These are phyloP conservation scores for Cystobasidiaceae sp. DNA, from an alignment of 1,284 basidiomycete species.

Conservation along the genomic window DNA sequence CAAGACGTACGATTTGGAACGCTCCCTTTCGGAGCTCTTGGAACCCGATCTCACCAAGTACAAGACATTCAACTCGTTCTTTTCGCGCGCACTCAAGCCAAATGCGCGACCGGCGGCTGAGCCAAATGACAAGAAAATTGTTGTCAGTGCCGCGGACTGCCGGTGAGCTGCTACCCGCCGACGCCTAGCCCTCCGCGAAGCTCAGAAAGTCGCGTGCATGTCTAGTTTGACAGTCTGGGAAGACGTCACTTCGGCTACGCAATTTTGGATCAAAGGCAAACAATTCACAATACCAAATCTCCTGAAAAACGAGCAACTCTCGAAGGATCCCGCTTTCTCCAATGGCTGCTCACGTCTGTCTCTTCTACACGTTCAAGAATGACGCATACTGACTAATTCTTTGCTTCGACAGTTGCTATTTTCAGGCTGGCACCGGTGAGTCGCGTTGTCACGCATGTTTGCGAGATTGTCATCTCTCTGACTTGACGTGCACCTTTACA, in stretches of 20 bases:
- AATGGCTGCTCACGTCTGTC: background rate
- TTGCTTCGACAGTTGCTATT: slow-evolving; percentile 53
- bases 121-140: slow-evolving; percentile 58
- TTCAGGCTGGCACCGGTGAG: slow-evolving; percentile 51
- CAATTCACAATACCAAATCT: slow-evolving; percentile 64
- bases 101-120: slow-evolving; percentile 70
- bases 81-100: slow-evolving; percentile 84
- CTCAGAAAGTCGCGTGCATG: slow-evolving; percentile 9
- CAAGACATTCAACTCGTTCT: slow-evolving; percentile 71
- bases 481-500: slow-evolving; percentile 50
- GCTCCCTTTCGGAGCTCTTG: slow-evolving; percentile 58
- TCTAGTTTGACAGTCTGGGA: slow-evolving; percentile 62
- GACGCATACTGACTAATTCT: slow-evolving; percentile 47
- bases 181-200: background rate
- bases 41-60: slow-evolving; percentile 61
- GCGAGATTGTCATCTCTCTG: background rate
- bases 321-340: slow-evolving; percentile 34
- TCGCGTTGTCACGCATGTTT: background rate
- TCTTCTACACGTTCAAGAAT: slow-evolving; percentile 36
- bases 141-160: slow-evolving; percentile 70
- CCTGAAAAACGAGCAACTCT: slow-evolving; percentile 53
- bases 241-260: slow-evolving; percentile 57
- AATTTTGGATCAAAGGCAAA: slow-evolving; percentile 64
- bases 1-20: slow-evolving; percentile 59
- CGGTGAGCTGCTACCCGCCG: background rate